Conservation (phyloP, 805 yeast genomes). For the Lipomyces lipofer region DNA sequence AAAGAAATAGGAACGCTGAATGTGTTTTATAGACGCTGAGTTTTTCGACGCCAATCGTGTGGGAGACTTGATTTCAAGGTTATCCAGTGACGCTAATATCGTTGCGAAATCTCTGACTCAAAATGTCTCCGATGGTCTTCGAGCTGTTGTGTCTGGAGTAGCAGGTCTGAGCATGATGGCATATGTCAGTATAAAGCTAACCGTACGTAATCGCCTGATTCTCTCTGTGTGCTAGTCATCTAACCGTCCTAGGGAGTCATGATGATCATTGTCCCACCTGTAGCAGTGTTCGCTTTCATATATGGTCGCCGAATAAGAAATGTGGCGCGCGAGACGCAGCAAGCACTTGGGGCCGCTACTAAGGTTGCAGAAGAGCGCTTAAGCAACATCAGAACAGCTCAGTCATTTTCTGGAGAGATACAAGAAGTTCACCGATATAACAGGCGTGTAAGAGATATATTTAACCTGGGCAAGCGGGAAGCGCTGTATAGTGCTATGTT, state of each 20-base stretch:
- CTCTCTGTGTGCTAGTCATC: neutral
- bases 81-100: conserved; percentile 85
- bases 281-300: conserved; percentile 72
- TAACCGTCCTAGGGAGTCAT: conserved; percentile 47
- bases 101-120: conserved; percentile 85
- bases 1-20: too few species aligned
- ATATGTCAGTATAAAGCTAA: conserved; percentile 76
- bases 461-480: conserved; percentile 73
- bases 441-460: conserved; percentile 61
- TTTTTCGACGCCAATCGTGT: conserved; percentile 87
- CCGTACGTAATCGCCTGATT: conserved; percentile 44
- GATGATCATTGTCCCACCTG: conserved; percentile 79
- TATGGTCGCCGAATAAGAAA: conserved; percentile 79
- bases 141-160: conserved; percentile 76
- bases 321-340: conserved; percentile 75
- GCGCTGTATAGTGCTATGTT: conserved; percentile 46
- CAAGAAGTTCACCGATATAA: conserved; percentile 76
- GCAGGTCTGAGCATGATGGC: conserved; percentile 94
- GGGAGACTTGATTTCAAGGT: conserved; percentile 86
- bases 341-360: conserved; percentile 79
- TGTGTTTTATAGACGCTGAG: conserved; percentile 58
- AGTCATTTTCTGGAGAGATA: conserved; percentile 83
- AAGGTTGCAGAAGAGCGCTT: conserved; percentile 91
- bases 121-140: conserved; percentile 87
- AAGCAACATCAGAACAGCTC: conserved; percentile 81